Base-by-base conservation (phyloP, 164 flowering plant genomes). In the Magnolia sinica region DNA sequence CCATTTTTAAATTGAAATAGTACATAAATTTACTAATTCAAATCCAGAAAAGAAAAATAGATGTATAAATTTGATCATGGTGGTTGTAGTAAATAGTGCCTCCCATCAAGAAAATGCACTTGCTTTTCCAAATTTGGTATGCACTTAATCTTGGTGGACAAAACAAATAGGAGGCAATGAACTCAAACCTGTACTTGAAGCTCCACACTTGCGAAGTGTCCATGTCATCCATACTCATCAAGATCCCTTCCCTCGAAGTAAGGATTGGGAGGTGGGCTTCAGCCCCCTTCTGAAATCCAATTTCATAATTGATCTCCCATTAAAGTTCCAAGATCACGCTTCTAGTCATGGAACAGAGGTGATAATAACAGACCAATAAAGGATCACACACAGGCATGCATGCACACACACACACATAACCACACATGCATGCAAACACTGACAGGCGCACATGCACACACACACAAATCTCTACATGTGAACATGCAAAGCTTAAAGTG, bases 261-360 rank as follows among this genome's bases (percentile, higher is more conserved):
- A 95, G 91, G 11, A 13, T 49, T 9, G 97, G 98, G 31, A 95
- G 91, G 78, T 87, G 82, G n/a, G 86, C 75, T 83, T 93, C 97
- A 1, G 98, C 93, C 37, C 93, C 92, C 87, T 82, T 91, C 98
- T 95, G 93, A 75, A 83, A 82, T 67, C 51, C 78, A 74, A 73
- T 72, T 51, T 52, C 50, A 59, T 13, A 49, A 71, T 50, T 10
- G 19, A 50, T 19, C 73, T 67, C 20, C 76, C 70, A 19, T 51
- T 61, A 74, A 66, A 55, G 16, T 63, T 68, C 65, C n/a, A 55
- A 77, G 2, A 66, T 66, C 72, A 68, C n/a, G 58, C 22, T 14
- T 27, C 20, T 27, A 45, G 23, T 49, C 19, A 31, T 78, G 49
- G 50, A 68, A 67, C 50, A 49, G 49, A 70, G 19, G n/a, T 29